Base-by-base conservation (phyloP, 495 filamentous ascomycete species). In the Neurospora sp. region DNA sequence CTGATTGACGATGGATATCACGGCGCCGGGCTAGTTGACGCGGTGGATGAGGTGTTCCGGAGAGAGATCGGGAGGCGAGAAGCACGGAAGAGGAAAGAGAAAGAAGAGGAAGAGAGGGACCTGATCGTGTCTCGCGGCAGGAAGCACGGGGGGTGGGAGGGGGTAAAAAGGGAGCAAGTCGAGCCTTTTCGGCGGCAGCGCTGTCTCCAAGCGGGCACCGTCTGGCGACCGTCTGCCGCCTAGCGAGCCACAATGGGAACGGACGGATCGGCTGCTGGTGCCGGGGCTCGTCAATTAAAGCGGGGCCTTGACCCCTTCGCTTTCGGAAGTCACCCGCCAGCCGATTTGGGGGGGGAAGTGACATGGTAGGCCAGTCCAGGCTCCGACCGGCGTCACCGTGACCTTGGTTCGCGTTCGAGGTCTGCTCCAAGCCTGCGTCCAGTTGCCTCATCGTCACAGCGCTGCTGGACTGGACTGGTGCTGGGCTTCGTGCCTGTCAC, bases 231-330 rank as follows among this genome's bases (percentile, higher is more conserved):
- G 53, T 65, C 53, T 65, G 53, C 53, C 53, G 53, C 53, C 53
- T 65, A 31, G 53, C 53, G 75, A 74, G 73, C 77, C 76, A 77
- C 74, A 79, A 74, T 78, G 74, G 27, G 75, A 77, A 74, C 77
- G 77, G 78, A 78, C 80, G 80, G 78, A 80, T 81, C 80, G 80
- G 80, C 78, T 81, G 78, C 78, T 81, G 80, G 75, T 81, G 80
- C 80, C 80, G 80, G 79, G 77, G 78, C 68, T 71, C 76, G 78
- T 77, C 75, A 74, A 68, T 71, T 42, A 77, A 74, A 76, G 76
- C 77, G 76, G 79, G 72, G 72, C 44, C 76, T 38, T 40, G 20
- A 37, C 44, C 71, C 70, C 71, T 69, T 77, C 72, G 69, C 73
- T 69, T 69, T 71, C 42, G 70, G 70, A 71, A 71, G 70, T 71